Evolutionary conservation across 805 yeast species (phyloP).

Genomic region (Wickerhamiella sorbophila): DNA sequence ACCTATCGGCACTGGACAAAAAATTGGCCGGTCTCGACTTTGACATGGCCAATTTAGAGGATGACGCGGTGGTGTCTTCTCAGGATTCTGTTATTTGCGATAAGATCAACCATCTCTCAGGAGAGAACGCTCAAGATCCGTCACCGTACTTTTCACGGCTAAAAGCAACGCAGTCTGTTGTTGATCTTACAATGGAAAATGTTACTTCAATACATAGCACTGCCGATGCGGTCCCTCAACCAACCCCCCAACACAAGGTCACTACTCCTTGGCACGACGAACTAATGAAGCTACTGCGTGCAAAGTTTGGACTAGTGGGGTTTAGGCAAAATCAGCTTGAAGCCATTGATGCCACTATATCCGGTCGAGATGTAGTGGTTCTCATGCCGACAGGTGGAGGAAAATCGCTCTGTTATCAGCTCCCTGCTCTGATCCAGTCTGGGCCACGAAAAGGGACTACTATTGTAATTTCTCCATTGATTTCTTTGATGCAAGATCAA

Average conservation of each 20-base stretch:
- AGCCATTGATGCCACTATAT: conserved; percentile 64
- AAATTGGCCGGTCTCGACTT: conserved; percentile 10
- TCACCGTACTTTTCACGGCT: neutral
- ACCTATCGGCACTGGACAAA: conserved; percentile 7
- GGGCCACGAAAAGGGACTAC: conserved; percentile 77
- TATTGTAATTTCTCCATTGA: conserved; percentile 83
- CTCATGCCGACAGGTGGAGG: conserved; percentile 99
- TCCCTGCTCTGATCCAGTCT: conserved; percentile 71
- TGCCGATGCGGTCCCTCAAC: neutral
- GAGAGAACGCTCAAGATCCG: conserved; percentile 1
- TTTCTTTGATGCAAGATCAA: conserved; percentile 96
- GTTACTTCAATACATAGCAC: conserved; percentile 1
- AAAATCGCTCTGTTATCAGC: conserved; percentile 85
- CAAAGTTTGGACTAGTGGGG: conserved; percentile 44
- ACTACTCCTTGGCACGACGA: conserved; percentile 52
- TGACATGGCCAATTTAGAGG: conserved; percentile 10
- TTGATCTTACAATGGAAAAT: neutral
- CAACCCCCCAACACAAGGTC: neutral
- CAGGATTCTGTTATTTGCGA: neutral
- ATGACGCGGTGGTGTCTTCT: neutral
- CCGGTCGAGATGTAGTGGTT: conserved; percentile 79
- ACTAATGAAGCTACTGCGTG: conserved; percentile 40
- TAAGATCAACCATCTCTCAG: too few relatives aligned
- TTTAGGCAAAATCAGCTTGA: conserved; percentile 79
- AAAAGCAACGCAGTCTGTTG: neutral